phyloP scores from a whole-genome alignment of 192 early-diverging fungal species.

The Backusella parvicylindrica region DNA sequence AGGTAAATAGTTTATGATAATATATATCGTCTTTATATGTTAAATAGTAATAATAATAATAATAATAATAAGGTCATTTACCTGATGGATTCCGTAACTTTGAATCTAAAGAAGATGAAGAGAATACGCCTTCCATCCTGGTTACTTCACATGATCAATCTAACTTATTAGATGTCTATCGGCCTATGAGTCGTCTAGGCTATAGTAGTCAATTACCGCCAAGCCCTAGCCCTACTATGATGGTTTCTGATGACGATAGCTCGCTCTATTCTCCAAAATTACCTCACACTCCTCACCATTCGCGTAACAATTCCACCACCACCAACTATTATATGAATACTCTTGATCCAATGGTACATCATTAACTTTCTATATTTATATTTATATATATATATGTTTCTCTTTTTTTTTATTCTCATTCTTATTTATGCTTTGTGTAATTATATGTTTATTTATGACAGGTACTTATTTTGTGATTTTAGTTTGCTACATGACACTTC shows the following conservation, averaged over 20 bases:
- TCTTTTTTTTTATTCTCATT: background rate
- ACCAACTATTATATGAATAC: background rate
- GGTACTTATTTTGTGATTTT: background rate
- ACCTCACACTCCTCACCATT: conserved; percentile 7
- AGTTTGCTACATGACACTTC: background rate
- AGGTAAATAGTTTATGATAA: background rate
- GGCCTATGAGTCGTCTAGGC: conserved; percentile 2
- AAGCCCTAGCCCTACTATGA: conserved; percentile 18
- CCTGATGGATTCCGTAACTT: background rate
- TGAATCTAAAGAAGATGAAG: background rate
- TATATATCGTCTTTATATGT: conserved; percentile 54
- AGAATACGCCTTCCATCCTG: conserved; percentile 14
- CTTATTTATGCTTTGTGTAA: background rate
- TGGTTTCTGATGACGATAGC: conserved; percentile 25
- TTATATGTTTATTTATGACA: background rate
- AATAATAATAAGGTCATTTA: background rate
- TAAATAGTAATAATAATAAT: conserved; percentile 17
- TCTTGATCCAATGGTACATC: background rate
- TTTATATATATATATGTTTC: background rate
- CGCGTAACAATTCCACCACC: background rate
- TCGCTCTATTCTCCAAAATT: conserved; percentile 14
- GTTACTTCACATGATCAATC: conserved; percentile 19
- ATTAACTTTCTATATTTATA: background rate
- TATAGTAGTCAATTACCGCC: conserved; percentile 13
- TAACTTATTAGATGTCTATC: background rate